Base-by-base conservation (phyloP, 2,329 filamentous ascomycete species). In the Camillea tinctor region DNA sequence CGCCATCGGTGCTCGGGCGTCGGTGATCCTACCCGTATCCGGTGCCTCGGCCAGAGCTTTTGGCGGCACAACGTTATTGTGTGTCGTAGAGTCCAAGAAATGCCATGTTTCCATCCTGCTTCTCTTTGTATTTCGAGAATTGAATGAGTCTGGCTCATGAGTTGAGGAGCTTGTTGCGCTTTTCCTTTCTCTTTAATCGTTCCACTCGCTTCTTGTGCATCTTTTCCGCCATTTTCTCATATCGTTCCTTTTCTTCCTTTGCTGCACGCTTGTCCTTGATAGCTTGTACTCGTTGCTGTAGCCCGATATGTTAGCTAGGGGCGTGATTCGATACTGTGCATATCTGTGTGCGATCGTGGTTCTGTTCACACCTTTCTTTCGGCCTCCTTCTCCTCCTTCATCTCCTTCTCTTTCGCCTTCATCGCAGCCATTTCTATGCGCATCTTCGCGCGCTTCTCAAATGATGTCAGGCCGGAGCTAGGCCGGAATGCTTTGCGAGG, bases 181-280 rank as follows among this genome's bases (percentile, higher is more conserved):
- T 98, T 82, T 99, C 95, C 77, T 92, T 91, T 73, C 93, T 86
- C 88, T 93, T 97, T 76, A 97, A 78, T 69, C 95, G 86, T 79
- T 99, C 95, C 13, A 98, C 89, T 63, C 93, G 85, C 84, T 97
- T 98, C 77, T 86, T 88, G 80, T 98, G 94, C 95, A 99, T 98
- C 81, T 95, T 98, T 79, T 93, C 92, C 20, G 93, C 94, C 86
- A 99, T 86, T 81, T 93, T 92, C 76, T 93, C 92, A 74, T 94
- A 98, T 68, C 94, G 84, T 72, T 93, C 92, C 77, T 90, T 93
- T 81, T 98, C 95, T 70, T 92, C 93, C 83, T 97, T 98, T 56
- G 89, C 91, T 20, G 87, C 89, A 68, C 92, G 86, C 77, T 90
- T 93, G 65, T 96, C 92, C 71, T 90, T 93, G 73, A 98, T 91